These are phyloP conservation scores for Tolypocladium pustulatum DNA, from an alignment of 2,329 filamentous ascomycete species.

Conservation along the genomic window DNA sequence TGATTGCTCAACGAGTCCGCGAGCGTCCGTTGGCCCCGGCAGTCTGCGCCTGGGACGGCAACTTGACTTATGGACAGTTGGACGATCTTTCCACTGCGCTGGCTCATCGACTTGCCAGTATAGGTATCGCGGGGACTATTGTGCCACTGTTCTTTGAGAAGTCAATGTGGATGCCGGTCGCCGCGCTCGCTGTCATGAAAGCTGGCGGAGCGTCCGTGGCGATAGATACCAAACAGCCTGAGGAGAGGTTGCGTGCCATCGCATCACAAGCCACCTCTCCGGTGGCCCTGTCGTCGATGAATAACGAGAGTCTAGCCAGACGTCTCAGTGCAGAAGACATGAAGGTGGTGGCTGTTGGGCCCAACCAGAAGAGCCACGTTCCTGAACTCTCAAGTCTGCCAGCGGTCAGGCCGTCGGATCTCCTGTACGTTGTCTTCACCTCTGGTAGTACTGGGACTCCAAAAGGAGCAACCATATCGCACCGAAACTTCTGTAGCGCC, in stretches of 20 bases:
- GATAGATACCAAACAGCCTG: slow-evolving; percentile 11
- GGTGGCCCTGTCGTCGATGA: slow-evolving; percentile 1
- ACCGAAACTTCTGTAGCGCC: slow-evolving; percentile 7
- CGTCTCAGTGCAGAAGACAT: background rate
- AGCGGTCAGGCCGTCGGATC: background rate
- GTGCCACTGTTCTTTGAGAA: slow-evolving; percentile 16
- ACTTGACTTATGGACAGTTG: slow-evolving; percentile 8
- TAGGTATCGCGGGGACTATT: slow-evolving; percentile 5
- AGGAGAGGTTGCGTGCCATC: slow-evolving; percentile 4
- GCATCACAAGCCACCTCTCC: background rate
- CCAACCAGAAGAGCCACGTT: background rate
- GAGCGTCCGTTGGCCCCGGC: slow-evolving; percentile 9
- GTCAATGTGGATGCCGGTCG: slow-evolving; percentile 12
- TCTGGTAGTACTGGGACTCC: slow-evolving; percentile 10
- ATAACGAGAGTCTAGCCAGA: background rate
- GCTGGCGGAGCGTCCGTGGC: slow-evolving; percentile 14
- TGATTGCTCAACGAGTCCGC: slow-evolving; percentile 4
- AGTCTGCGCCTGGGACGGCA: slow-evolving; percentile 14
- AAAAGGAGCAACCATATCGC: slow-evolving; percentile 13
- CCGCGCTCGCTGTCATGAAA: slow-evolving; percentile 12
- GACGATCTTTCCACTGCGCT: slow-evolving; percentile 2
- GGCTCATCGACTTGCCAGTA: slow-evolving; percentile 1
- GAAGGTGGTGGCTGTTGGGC: background rate
- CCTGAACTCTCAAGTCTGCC: background rate
- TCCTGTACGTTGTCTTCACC: slow-evolving; percentile 11